These are phyloP conservation scores for Penicillium frequentans DNA, from an alignment of 2,329 filamentous ascomycete species.

Conservation along the genomic window DNA sequence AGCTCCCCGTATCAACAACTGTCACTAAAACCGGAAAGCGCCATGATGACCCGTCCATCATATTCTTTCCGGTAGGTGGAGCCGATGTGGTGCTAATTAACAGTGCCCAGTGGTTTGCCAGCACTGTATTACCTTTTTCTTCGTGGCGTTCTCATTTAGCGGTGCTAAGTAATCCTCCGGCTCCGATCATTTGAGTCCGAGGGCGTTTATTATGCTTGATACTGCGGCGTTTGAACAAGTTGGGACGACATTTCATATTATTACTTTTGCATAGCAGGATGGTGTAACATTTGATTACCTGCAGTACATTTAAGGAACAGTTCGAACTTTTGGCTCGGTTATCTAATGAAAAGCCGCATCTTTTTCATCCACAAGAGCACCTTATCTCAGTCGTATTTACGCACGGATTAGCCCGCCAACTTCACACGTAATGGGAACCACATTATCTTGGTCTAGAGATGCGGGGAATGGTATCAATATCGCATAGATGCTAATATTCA, in stretches of 20 bases:
- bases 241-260: not conserved
- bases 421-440: not conserved
- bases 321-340: not conserved
- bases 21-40: constrained; percentile 41
- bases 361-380: not conserved
- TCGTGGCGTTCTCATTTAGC: not conserved
- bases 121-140: not conserved
- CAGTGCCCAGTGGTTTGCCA: not conserved
- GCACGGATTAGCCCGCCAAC: not conserved
- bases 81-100: not conserved
- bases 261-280: constrained; percentile 16
- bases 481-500: not conserved
- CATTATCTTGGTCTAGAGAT: not conserved
- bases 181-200: not conserved
- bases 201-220: not conserved
- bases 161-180: not conserved
- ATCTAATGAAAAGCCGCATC: not conserved
- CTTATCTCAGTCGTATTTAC: not conserved
- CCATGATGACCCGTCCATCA: constrained; percentile 43
- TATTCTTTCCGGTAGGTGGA: constrained; percentile 42
- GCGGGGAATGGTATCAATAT: constrained; percentile 1
- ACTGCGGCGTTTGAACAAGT: constrained; percentile 2
- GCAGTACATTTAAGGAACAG: constrained; percentile 1
- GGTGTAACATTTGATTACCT: constrained; percentile 10
- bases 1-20: constrained; percentile 52